Percentiles rank a stretch among this genome's conserved stretches.
These are phyloP conservation scores for Podospora pseudoanserina DNA, from an alignment of 495 filamentous ascomycete species.

Conservation along the genomic window DNA sequence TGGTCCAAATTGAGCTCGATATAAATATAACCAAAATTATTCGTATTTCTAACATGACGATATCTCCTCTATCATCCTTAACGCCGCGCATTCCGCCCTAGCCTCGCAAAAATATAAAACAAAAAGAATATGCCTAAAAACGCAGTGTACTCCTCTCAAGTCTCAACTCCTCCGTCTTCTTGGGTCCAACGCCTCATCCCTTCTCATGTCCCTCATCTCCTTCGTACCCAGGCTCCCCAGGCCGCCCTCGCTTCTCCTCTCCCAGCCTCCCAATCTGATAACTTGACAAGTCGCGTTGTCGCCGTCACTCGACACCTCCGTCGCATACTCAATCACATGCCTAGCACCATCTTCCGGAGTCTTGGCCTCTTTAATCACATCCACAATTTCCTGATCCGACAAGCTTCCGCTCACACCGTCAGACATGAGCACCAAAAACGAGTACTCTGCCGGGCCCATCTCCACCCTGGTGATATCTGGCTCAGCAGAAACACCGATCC, in stretches of 20 bases:
- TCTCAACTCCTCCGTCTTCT: constrained; percentile 7
- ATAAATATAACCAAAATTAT: neutral
- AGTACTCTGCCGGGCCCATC: constrained; percentile 73
- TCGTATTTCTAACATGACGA: neutral
- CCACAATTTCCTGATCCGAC: constrained; percentile 88
- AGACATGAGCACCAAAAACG: constrained; percentile 80
- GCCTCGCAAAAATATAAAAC: neutral
- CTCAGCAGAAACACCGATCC: constrained; percentile 89
- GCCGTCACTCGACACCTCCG: constrained; percentile 73
- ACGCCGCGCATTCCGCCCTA: neutral
- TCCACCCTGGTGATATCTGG: constrained; percentile 77
- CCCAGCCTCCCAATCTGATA: constrained; percentile 89
- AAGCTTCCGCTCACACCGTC: constrained; percentile 84
- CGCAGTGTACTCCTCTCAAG: neutral
- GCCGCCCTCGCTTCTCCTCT: constrained; percentile 83
- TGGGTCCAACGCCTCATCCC: constrained; percentile 7
- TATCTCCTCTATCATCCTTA: neutral
- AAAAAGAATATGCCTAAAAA: neutral
- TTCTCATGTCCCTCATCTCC: constrained; percentile 13
- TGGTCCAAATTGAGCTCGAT: too few relatives aligned
- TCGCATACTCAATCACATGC: constrained; percentile 79
- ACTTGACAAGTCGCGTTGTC: constrained; percentile 97
- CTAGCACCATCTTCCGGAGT: constrained; percentile 83
- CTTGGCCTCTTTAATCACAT: constrained; percentile 86
- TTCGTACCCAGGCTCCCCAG: constrained; percentile 47